phyloP scores from a whole-genome alignment of 768 basidiomycete species.

The Rhodotorula toruloides region DNA sequence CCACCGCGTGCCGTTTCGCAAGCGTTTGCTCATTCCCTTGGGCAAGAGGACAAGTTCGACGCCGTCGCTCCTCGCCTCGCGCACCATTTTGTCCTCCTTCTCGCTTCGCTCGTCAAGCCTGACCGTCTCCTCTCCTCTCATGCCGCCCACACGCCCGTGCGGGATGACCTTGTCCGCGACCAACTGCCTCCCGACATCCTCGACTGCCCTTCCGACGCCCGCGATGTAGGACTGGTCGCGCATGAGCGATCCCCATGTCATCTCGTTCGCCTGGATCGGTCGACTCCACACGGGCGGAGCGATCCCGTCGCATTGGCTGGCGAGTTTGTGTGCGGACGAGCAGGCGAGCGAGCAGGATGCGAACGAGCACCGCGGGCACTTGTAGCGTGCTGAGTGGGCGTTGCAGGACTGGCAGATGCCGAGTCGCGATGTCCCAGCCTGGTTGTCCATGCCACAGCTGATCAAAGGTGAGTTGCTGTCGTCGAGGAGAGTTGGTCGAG shows the following conservation, averaged over 20 bases:
- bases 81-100: conserved; percentile 30
- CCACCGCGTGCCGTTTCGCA: conserved; percentile 33
- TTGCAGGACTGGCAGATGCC: conserved; percentile 29
- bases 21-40: conserved; percentile 36
- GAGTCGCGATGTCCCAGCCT: conserved; percentile 6
- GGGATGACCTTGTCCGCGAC: conserved; percentile 29
- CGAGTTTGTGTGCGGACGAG: conserved; percentile 32
- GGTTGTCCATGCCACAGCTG: conserved; percentile 7
- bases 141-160: conserved; percentile 12
- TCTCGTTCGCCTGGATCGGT: conserved; percentile 28
- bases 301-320: conserved; percentile 24
- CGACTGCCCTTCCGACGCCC: conserved; percentile 28
- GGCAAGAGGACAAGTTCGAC: conserved; percentile 35
- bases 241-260: conserved; percentile 36
- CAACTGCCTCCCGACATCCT: conserved; percentile 26
- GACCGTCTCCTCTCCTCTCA: background rate
- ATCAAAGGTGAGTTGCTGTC: too few relatives aligned
- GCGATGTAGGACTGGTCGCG: conserved; percentile 36
- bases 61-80: conserved; percentile 32
- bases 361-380: conserved; percentile 33
- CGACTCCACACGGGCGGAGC: conserved; percentile 24
- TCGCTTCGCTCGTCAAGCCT: conserved; percentile 33
- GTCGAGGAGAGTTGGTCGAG: too few relatives aligned
- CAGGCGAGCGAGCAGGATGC: conserved; percentile 36
- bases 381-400: conserved; percentile 24